Evolutionary conservation across 1,139 yeast species (phyloP).

Genomic region (Yarrowia galli): DNA sequence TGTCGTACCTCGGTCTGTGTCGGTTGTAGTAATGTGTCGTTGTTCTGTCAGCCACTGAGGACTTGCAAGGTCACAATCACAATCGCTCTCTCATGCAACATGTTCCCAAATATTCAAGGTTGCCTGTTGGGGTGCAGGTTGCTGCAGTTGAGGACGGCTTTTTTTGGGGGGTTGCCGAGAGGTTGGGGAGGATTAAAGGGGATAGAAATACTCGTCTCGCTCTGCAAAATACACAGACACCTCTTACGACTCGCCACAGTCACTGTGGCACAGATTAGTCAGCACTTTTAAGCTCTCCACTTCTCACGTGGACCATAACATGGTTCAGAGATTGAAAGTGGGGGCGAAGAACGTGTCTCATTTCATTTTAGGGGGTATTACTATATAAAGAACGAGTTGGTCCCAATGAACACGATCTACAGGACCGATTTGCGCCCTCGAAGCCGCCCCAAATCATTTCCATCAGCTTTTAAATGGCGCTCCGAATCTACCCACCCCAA

Average conservation of each 20-base stretch:
- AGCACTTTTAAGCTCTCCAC: constrained; percentile 4
- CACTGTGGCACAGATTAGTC: background rate
- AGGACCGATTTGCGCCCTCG: background rate
- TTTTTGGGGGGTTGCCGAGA: background rate
- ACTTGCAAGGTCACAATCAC: constrained; percentile 34
- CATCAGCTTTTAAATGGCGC: background rate
- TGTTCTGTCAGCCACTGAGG: constrained; percentile 22
- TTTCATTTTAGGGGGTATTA: background rate
- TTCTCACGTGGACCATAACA: constrained; percentile 17
- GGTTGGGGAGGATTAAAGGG: background rate
- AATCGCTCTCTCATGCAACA: constrained; percentile 33
- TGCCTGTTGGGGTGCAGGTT: constrained; percentile 35
- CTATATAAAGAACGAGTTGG: background rate
- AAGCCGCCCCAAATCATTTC: too few species aligned
- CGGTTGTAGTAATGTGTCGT: background rate
- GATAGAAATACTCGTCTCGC: background rate
- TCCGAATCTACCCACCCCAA: background rate
- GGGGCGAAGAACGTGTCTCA: background rate
- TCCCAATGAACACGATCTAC: background rate
- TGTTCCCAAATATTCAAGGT: constrained; percentile 32
- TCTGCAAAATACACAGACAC: too few species aligned
- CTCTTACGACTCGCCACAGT: too few species aligned
- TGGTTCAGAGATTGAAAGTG: background rate
- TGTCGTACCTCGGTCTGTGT: background rate
- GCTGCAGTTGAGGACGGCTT: constrained; percentile 15